A percentile compares a stretch with the other conserved stretches of the same genome.
Conservation (phyloP, 1,284 basidiomycete genomes). For the Meripilus lineatus region DNA sequence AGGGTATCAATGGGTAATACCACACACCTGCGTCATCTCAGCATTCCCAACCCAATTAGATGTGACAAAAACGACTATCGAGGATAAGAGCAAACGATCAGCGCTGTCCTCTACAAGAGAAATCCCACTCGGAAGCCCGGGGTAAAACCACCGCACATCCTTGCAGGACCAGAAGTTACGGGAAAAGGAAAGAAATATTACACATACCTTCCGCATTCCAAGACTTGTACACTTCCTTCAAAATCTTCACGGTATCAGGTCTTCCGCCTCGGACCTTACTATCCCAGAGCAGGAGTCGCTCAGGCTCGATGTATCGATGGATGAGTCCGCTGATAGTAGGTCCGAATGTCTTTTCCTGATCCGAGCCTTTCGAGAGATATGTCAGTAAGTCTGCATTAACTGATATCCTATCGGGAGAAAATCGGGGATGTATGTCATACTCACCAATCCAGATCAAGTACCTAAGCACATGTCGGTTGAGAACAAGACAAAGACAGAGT, state of each 20-base stretch:
- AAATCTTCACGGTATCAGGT: constrained; percentile 71
- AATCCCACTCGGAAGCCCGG: not conserved
- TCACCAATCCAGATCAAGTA: constrained; percentile 76
- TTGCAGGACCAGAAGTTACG: not conserved
- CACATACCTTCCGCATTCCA: constrained; percentile 68
- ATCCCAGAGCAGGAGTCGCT: constrained; percentile 70
- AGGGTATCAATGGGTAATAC: too few relatives aligned
- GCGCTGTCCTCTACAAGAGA: not conserved
- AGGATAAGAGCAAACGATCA: constrained; percentile 2
- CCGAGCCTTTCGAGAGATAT: constrained; percentile 44
- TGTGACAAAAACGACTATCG: constrained; percentile 69
- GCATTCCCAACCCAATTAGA: constrained; percentile 70
- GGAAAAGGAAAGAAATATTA: constrained; percentile 1
- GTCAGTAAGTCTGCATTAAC: constrained; percentile 3
- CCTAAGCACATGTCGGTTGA: constrained; percentile 33
- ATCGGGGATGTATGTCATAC: constrained; percentile 14
- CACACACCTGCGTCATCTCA: constrained; percentile 56
- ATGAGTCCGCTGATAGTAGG: constrained; percentile 70
- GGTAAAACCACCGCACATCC: not conserved
- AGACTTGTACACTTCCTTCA: constrained; percentile 59
- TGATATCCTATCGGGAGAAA: constrained; percentile 4
- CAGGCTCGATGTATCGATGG: constrained; percentile 58
- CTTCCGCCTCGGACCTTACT: constrained; percentile 63
- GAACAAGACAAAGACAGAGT: too few relatives aligned
- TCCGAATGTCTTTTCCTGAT: constrained; percentile 75